phyloP scores from a whole-genome alignment of 768 basidiomycete genomes.

The Fomitopsis pulvina region DNA sequence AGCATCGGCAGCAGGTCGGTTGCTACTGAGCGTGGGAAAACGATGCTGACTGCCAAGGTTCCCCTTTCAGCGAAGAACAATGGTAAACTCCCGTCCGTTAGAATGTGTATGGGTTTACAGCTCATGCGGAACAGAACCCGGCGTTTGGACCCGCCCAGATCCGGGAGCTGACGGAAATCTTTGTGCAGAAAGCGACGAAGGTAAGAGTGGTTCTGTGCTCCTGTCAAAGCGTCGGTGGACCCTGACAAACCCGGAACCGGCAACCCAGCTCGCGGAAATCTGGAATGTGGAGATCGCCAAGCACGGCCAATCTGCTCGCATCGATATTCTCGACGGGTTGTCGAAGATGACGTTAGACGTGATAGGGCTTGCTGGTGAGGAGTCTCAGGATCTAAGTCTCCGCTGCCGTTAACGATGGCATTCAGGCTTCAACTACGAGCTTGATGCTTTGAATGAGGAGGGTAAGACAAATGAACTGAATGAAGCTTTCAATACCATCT shows the following conservation, averaged over 20 bases:
- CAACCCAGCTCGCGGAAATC: conserved; percentile 13
- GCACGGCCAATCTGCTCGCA: conserved; percentile 13
- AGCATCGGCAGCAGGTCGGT: background rate
- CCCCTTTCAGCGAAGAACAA: conserved; percentile 14
- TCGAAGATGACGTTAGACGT: conserved; percentile 33
- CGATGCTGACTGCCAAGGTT: background rate
- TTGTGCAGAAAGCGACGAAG: conserved; percentile 45
- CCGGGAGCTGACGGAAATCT: conserved; percentile 47
- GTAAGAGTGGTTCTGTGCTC: conserved; percentile 21
- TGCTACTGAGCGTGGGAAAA: background rate
- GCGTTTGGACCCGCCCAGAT: conserved; percentile 58
- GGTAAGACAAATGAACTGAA: conserved; percentile 24
- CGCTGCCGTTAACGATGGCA: background rate
- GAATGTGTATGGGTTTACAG: background rate
- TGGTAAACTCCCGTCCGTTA: conserved; percentile 15
- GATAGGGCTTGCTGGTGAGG: conserved; percentile 34
- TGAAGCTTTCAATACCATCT: conserved; percentile 22
- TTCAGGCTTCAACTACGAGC: conserved; percentile 25
- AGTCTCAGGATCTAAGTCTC: background rate
- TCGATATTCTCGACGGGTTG: conserved; percentile 30
- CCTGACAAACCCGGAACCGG: background rate
- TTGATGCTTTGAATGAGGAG: conserved; percentile 23
- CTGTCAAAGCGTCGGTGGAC: background rate
- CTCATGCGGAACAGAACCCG: conserved; percentile 38
- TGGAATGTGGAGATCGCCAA: conserved; percentile 25